Evolutionary conservation across 2,329 filamentous ascomycete species (phyloP).

Genomic region (Aureobasidium namibiae): DNA sequence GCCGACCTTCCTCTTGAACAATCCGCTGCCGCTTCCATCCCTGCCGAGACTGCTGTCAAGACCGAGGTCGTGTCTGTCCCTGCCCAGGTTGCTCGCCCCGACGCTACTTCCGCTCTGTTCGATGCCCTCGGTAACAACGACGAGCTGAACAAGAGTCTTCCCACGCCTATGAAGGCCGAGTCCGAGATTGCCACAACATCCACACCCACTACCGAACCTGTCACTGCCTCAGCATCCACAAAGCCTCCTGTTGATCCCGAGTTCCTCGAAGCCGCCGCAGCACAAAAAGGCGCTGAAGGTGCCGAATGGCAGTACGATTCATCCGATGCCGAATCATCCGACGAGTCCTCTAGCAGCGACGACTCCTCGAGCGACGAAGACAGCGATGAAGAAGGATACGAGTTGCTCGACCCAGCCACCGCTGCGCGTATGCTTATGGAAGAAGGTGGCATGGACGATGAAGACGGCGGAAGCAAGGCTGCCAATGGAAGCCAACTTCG

Average conservation of each 20-base stretch:
- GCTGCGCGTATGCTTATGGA: slow-evolving; percentile 79
- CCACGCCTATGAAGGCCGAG: background rate
- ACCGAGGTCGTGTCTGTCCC: background rate
- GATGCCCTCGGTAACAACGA: slow-evolving; percentile 9
- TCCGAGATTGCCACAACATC: background rate
- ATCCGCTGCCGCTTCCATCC: background rate
- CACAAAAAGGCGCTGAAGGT: slow-evolving; percentile 42
- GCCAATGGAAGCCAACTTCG: slow-evolving; percentile 48
- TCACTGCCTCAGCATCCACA: background rate
- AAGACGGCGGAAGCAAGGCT: slow-evolving; percentile 55
- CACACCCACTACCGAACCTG: background rate
- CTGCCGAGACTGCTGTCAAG: background rate
- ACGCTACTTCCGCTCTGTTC: slow-evolving; percentile 3
- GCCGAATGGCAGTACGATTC: slow-evolving; percentile 74
- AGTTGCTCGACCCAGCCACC: slow-evolving; percentile 71
- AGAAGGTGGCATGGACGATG: slow-evolving; percentile 69
- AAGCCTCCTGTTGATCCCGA: slow-evolving; percentile 31
- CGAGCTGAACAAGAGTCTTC: background rate
- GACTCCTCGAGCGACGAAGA: slow-evolving; percentile 43
- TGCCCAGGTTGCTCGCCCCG: background rate
- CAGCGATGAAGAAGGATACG: slow-evolving; percentile 52
- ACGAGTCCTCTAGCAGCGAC: slow-evolving; percentile 23
- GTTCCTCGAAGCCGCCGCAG: slow-evolving; percentile 36
- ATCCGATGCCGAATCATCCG: slow-evolving; percentile 52
- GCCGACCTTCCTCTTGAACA: background rate